These are phyloP conservation scores for Raffaelea ambrosiae DNA, from an alignment of 2,329 filamentous ascomycete genomes.

Conservation along the genomic window DNA sequence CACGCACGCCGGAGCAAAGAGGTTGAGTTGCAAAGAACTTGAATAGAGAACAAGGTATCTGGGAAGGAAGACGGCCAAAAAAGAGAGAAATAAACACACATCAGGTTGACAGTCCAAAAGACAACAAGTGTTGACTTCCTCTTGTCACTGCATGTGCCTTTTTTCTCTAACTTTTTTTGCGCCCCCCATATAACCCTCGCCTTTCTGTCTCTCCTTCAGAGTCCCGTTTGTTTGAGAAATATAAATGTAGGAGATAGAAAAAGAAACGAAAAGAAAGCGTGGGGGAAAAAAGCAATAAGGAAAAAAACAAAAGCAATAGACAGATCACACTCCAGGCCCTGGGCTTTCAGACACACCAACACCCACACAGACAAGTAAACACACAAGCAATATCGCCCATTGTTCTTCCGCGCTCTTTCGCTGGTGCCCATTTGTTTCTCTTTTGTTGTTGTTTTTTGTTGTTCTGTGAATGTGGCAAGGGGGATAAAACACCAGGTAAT, in stretches of 20 bases:
- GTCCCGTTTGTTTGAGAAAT: not conserved
- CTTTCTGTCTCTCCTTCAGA: not conserved
- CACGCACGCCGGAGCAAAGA: too few species aligned
- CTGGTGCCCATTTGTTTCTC: too few species aligned
- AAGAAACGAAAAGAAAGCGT: not conserved
- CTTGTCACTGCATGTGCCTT: not conserved
- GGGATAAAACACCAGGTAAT: too few species aligned
- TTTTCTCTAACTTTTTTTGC: not conserved
- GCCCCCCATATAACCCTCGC: not conserved
- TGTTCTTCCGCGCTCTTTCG: too few species aligned
- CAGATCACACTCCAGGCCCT: too few species aligned
- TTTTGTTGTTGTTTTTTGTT: too few species aligned
- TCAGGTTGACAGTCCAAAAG: not conserved
- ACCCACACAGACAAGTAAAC: too few species aligned
- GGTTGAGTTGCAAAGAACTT: too few species aligned
- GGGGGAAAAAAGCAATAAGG: not conserved
- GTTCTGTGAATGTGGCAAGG: too few species aligned
- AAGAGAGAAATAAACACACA: not conserved
- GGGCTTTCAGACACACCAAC: too few species aligned
- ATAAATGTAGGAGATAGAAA: not conserved
- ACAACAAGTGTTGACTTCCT: not conserved
- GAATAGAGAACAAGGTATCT: not conserved
- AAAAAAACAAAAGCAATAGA: not conserved
- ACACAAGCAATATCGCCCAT: too few species aligned
- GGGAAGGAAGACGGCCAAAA: not conserved